Evolutionary conservation across 2,329 filamentous ascomycete genomes (phyloP).

Genomic region (Aureobasidium zeae): DNA sequence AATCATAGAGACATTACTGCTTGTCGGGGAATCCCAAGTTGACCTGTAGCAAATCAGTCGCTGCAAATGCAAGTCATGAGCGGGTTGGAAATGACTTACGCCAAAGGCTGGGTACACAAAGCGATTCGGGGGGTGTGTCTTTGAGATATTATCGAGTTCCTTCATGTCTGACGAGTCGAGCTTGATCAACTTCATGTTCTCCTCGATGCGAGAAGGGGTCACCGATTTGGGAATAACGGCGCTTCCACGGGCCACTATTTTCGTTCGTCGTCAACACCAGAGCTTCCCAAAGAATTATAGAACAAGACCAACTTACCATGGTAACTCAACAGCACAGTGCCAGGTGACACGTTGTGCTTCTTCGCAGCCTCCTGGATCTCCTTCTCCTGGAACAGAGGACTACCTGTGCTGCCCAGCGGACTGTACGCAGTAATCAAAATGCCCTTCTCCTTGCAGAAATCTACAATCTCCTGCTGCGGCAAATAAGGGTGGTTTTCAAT

Average conservation of each 20-base stretch:
- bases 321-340: conserved; percentile 59
- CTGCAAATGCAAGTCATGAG: not conserved
- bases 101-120: conserved; percentile 43
- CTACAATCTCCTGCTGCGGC: conserved; percentile 62
- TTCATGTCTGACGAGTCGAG: conserved; percentile 56
- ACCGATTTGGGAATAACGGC: conserved; percentile 69
- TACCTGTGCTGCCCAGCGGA: conserved; percentile 41
- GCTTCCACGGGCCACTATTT: conserved; percentile 54
- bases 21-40: conserved; percentile 43
- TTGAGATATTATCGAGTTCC: conserved; percentile 37
- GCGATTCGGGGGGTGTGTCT: conserved; percentile 38
- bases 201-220: conserved; percentile 56
- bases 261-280: not conserved
- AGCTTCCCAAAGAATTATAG: too few relatives aligned
- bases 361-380: conserved; percentile 40
- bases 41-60: conserved; percentile 23
- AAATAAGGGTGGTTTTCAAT: conserved; percentile 66
- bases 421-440: conserved; percentile 65
- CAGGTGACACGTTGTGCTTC: conserved; percentile 40
- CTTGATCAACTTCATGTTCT: conserved; percentile 59
- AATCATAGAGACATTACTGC: conserved; percentile 21
- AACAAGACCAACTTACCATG: too few relatives aligned
- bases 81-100: conserved; percentile 20
- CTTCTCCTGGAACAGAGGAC: conserved; percentile 40
- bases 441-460: conserved; percentile 57